Evolutionary conservation across 2,329 filamentous ascomycete species (phyloP), one percentile per base, ranked within the genome.

Genomic region (Fusarium luffae): DNA sequence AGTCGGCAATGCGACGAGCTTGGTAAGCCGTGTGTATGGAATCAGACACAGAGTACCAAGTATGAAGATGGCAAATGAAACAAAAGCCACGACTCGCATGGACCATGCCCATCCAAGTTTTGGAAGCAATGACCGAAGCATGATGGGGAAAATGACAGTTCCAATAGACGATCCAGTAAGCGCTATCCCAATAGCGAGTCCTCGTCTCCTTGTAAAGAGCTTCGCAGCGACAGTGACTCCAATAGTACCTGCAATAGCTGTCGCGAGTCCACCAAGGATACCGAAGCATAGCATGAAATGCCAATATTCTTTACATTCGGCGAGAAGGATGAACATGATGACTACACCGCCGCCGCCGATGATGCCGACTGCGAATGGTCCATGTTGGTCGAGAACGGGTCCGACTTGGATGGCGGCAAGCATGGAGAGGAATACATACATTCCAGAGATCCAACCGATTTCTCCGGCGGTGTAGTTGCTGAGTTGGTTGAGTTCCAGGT

Each of bases 401-500:
- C 60, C 60, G 1, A 63, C 60, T 12, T 63, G 60, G 0, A 63
- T 63, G 2, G 58, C 42, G 4, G 47, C 58, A 0, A 63, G 60
- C 60, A 63, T 63, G 5, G 60, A 48, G 0, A 63, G n/a, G 10
- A 63, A 63, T 18, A 63, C 55, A 3, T 56, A 63, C 48, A 63
- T 63, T 19, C 60, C 60, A 2, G 48, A 18, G 0, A 63, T 56
- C 60, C 60, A 63, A 0, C 60, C 60, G n/a, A 63, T 43, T 3
- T 63, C 60, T 4, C 58, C 60, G 1, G 60, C 42, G 14, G 60
- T 54, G 7, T 63, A 63, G n/a, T 63, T 23, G 4, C 48, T 46
- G 12, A 63, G 49, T 19, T 63, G 60, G 16, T 63, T 63, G 3
- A 63, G 12, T 18, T 63, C 60, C 2, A 63, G 60, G 18, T 63